Conservation (phyloP, 305 asterid species). For the Solanum hybrid region DNA sequence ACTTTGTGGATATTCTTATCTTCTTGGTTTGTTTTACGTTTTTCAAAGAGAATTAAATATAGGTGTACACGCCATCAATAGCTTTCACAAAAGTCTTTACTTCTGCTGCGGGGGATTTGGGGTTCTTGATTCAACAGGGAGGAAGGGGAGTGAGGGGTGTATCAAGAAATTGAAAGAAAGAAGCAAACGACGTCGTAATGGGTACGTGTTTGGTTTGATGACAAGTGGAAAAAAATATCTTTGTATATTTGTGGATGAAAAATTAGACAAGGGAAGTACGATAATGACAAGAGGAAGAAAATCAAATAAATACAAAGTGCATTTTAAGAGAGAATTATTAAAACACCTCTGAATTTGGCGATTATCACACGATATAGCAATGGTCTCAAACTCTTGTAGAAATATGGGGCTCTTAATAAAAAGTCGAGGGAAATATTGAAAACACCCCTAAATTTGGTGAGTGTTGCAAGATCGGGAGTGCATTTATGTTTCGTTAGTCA, state of each 20-base stretch:
- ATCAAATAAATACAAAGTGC: too few species aligned
- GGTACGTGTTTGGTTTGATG: background rate
- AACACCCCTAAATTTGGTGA: too few species aligned
- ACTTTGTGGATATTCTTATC: background rate
- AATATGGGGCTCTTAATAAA: too few species aligned
- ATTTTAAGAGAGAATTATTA: too few species aligned
- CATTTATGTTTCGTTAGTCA: too few species aligned
- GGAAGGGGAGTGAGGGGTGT: background rate
- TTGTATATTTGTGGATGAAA: background rate
- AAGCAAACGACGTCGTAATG: background rate
- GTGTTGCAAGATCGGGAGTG: too few species aligned
- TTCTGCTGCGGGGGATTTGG: background rate
- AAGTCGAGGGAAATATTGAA: accelerated
- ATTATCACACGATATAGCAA: too few species aligned
- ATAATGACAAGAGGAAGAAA: background rate
- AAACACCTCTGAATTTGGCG: too few species aligned
- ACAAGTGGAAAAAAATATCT: background rate
- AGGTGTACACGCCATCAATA: background rate
- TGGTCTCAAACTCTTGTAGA: too few species aligned
- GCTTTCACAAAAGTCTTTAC: background rate
- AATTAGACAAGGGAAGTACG: background rate
- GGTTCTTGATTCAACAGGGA: background rate
- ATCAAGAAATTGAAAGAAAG: background rate
- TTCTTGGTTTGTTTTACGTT: background rate
- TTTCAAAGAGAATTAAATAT: background rate